Base-by-base conservation (phyloP, 129 eudicot species). In the Tagetes patula region DNA sequence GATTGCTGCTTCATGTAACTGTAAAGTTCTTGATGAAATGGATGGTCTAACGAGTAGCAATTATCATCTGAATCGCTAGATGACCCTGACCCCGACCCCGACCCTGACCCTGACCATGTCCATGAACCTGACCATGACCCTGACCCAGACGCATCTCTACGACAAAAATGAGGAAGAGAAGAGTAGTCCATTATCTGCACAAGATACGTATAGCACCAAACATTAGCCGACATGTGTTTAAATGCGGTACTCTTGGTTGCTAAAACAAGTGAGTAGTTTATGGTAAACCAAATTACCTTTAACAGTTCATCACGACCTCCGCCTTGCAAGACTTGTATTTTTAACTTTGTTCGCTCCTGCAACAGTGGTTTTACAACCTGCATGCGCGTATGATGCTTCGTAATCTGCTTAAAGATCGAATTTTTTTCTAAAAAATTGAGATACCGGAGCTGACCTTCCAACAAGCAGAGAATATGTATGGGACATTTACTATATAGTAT, bases 361-460 rank as follows among this genome's bases (percentile, higher is more conserved):
- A 88, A 71, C 55, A 88, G 85, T 9, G 95, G 95, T 81, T 83
- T 88, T 60, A 88, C 95, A 70, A 88, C 90, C 95, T 88, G 86
- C 79, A 58, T 39, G 79, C 31, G 31, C 34, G 10, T 36, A 14
- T 53, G 38, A 45, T 45, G 40, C 12, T 41, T 49, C 30, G 64
- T 52, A 47, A 48, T 40, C 2, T 8, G 32, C 56, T 56, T 14
- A 37, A 61, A 8, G 8, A 4, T 30, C n/a, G 27, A 62, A n/a
- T 36, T 56, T 43, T 11, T 60, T 54, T 54, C 27, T 9, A 3
- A 39, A 4, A 36, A 46, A 32, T 67, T 47, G 6, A 54, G 66
- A 80, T 11, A 11, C 27, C 3, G 30, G 65, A 36, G 45, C 27
- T 37, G 31, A 85, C 95, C 95, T 88, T 88, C 95, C 95, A 88